phyloP scores from a whole-genome alignment of 2,329 filamentous ascomycete species.

The Triangularia verruculosa region DNA sequence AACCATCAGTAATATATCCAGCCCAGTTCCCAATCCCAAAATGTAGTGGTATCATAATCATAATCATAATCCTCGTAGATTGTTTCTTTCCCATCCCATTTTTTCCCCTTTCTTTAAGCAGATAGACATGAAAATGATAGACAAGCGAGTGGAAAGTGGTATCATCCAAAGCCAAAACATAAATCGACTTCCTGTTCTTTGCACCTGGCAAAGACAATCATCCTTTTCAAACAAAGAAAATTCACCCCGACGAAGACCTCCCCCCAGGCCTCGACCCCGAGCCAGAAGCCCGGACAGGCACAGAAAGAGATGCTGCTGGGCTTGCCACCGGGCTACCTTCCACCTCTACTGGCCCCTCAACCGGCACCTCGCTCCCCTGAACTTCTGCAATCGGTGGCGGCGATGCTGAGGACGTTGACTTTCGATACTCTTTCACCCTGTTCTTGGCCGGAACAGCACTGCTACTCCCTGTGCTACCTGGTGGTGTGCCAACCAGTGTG shows the following conservation, averaged over 20 bases:
- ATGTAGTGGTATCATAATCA: no score
- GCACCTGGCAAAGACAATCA: not conserved
- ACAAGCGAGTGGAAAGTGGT: not conserved
- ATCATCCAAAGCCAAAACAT: not conserved
- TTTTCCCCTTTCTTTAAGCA: not conserved
- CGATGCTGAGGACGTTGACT: not conserved
- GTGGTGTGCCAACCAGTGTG: conserved; percentile 21
- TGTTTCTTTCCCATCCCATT: no score
- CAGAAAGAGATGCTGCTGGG: not conserved
- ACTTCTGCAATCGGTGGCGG: conserved; percentile 1
- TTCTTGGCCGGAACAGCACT: not conserved
- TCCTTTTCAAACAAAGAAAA: not conserved
- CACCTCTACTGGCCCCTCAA: not conserved
- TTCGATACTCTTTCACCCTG: not conserved
- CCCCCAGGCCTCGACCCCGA: not conserved
- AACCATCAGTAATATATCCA: no score
- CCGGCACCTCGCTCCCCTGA: not conserved
- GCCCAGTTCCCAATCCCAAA: no score
- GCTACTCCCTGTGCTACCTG: not conserved
- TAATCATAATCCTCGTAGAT: no score
- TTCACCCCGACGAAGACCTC: not conserved
- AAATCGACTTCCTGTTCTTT: not conserved
- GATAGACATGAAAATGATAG: not conserved
- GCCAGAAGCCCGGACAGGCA: not conserved
- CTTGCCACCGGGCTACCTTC: not conserved